Percentiles rank a stretch among this genome's conserved stretches.
Evolutionary conservation across 352 stramenopile genomes (phyloP).

Genomic region (Stephanocyclus meneghinianus): DNA sequence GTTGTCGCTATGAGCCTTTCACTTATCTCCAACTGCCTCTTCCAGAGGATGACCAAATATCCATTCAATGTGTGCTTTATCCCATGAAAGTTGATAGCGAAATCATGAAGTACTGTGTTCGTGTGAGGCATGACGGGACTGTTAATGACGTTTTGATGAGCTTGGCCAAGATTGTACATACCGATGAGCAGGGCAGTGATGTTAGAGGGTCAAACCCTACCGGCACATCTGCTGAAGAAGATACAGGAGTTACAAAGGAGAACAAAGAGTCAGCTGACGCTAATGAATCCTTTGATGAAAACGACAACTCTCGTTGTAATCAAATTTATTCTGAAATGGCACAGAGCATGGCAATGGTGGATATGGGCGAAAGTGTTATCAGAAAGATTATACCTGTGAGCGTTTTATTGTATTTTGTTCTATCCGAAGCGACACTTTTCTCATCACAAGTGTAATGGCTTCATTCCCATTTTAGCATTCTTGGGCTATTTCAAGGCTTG

Average conservation of each 20-base stretch:
- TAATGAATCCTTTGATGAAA: conserved; percentile 31
- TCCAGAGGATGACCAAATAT: conserved; percentile 80
- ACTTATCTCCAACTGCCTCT: conserved; percentile 80
- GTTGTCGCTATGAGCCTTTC: conserved; percentile 83
- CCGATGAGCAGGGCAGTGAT: conserved; percentile 46
- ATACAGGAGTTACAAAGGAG: conserved; percentile 12
- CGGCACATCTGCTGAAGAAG: conserved; percentile 10
- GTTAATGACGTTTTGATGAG: conserved; percentile 73
- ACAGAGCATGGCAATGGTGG: conserved; percentile 76
- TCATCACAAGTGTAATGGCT: not conserved
- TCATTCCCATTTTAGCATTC: conserved; percentile 51
- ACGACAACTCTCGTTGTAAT: conserved; percentile 45
- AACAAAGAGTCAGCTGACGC: conserved; percentile 16
- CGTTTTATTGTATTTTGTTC: conserved; percentile 17
- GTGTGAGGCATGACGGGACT: conserved; percentile 71
- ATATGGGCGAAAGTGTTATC: conserved; percentile 81
- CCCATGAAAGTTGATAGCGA: conserved; percentile 48
- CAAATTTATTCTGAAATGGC: conserved; percentile 45
- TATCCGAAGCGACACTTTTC: not conserved
- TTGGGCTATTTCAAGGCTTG: conserved; percentile 69
- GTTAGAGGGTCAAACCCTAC: not conserved
- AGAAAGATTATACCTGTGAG: conserved; percentile 78
- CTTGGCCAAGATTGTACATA: conserved; percentile 66
- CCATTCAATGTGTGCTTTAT: conserved; percentile 76
- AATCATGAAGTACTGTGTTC: conserved; percentile 75